phyloP scores from a whole-genome alignment of 192 early-diverging fungal genomes.

The Pilobolus umbonatus region DNA sequence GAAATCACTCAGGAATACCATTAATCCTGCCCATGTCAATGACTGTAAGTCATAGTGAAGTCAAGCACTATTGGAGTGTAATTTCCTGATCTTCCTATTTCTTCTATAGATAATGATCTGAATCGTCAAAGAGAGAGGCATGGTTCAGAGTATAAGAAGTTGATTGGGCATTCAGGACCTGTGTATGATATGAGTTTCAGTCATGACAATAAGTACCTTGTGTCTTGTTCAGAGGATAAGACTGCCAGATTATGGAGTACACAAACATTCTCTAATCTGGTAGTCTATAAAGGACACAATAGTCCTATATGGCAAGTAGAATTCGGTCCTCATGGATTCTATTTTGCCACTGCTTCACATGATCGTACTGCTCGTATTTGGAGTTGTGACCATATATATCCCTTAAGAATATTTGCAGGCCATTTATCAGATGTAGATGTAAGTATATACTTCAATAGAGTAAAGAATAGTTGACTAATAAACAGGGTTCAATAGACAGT shows the following conservation, averaged over 20 bases:
- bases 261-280: constrained; percentile 87
- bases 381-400: constrained; percentile 95
- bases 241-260: constrained; percentile 96
- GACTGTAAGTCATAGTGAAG: constrained; percentile 35
- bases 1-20: constrained; percentile 54
- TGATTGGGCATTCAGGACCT: constrained; percentile 89
- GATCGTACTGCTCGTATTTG: constrained; percentile 94
- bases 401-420: constrained; percentile 95
- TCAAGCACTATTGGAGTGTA: background rate
- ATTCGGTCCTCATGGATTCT: constrained; percentile 86
- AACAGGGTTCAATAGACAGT: constrained; percentile 51
- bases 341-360: constrained; percentile 95
- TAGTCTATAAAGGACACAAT: constrained; percentile 94
- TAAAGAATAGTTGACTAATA: background rate
- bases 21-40: constrained; percentile 53
- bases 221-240: constrained; percentile 90
- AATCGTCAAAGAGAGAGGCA: constrained; percentile 56
- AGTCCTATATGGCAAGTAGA: constrained; percentile 96
- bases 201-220: constrained; percentile 74
- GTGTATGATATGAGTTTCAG: constrained; percentile 87
- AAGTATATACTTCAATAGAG: constrained; percentile 15
- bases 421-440: constrained; percentile 97
- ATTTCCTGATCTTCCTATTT: background rate
- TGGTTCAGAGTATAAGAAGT: constrained; percentile 51
- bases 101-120: constrained; percentile 44